Conservation (phyloP, 768 basidiomycete genomes). For the Symmetrospora coprosmae region DNA sequence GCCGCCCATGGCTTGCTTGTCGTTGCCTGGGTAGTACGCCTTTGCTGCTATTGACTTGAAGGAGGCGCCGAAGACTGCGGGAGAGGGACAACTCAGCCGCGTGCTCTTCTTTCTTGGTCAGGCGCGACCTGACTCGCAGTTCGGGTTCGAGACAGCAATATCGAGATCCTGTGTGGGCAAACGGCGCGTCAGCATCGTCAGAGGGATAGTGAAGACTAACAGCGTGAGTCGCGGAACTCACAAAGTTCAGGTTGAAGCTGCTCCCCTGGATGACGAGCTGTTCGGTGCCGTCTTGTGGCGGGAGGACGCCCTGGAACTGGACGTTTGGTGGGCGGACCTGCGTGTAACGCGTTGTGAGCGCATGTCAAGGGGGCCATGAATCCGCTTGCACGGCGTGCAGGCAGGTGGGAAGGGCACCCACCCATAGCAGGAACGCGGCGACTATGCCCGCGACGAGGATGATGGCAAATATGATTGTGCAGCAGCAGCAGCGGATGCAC, state of each 20-base stretch:
- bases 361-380: too few relatives aligned
- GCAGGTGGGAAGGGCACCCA: constrained; percentile 13
- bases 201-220: neutral
- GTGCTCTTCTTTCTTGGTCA: too few relatives aligned
- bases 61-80: constrained; percentile 32
- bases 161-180: constrained; percentile 3
- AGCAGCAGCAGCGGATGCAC: constrained; percentile 28
- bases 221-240: neutral
- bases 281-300: constrained; percentile 24
- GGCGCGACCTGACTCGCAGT: constrained; percentile 22
- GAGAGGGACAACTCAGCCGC: neutral
- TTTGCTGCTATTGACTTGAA: constrained; percentile 29
- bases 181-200: neutral
- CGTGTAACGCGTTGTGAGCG: neutral
- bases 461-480: constrained; percentile 29
- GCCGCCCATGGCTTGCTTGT: constrained; percentile 24
- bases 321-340: constrained; percentile 34
- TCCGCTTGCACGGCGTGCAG: too few relatives aligned
- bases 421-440: constrained; percentile 31
- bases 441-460: constrained; percentile 31
- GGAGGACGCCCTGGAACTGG: constrained; percentile 29
- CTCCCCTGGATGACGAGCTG: constrained; percentile 14
- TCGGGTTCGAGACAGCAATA: constrained; percentile 33
- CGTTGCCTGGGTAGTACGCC: constrained; percentile 29
- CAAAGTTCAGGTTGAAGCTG: constrained; percentile 31